Evolutionary conservation across 208 protist genomes (phyloP), one percentile per base, ranked within the genome.

Genomic region (Blastocrithidia nonstop): DNA sequence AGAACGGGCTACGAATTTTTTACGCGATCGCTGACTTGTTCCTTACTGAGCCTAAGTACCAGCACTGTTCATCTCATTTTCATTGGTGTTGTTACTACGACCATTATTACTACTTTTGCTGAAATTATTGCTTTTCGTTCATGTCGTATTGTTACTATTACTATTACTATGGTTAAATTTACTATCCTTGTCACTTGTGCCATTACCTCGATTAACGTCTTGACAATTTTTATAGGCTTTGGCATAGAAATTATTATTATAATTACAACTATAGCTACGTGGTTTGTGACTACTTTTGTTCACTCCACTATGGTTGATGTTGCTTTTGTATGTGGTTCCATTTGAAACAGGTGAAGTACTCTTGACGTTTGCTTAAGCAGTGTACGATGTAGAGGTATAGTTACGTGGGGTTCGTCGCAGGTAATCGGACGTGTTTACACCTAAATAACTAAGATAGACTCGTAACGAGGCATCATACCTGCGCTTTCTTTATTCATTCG

Each of bases 401-500:
- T n/a, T n/a, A n/a, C n/a, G n/a, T n/a, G n/a, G n/a, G n/a, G n/a
- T n/a, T n/a, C n/a, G n/a, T n/a, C n/a, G n/a, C n/a, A n/a, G n/a
- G n/a, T n/a, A n/a, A n/a, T n/a, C n/a, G n/a, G n/a, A n/a, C n/a
- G n/a, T n/a, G n/a, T n/a, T n/a, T n/a, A n/a, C n/a, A n/a, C n/a
- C n/a, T n/a, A n/a, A n/a, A n/a, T n/a, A n/a, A n/a, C n/a, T n/a
- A n/a, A n/a, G n/a, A n/a, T n/a, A 37, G 5, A 59, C 54, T 65
- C 86, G 64, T 78, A 97, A 64, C 8, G 73, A 74, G 21, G 76
- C 57, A 65, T 99, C 97, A 59, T 99, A 99, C 17, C 95, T 59
- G 35, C 71, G 50, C 40, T 95, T 84, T 39, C 96, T 90, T 46
- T 97, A 66, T 13, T 47, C 45, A 40, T 98, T 88, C 6, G 62